Percentiles rank a stretch among this genome's conserved stretches.
Conservation (phyloP, 768 basidiomycete species). For the Mycena sanguinolenta region DNA sequence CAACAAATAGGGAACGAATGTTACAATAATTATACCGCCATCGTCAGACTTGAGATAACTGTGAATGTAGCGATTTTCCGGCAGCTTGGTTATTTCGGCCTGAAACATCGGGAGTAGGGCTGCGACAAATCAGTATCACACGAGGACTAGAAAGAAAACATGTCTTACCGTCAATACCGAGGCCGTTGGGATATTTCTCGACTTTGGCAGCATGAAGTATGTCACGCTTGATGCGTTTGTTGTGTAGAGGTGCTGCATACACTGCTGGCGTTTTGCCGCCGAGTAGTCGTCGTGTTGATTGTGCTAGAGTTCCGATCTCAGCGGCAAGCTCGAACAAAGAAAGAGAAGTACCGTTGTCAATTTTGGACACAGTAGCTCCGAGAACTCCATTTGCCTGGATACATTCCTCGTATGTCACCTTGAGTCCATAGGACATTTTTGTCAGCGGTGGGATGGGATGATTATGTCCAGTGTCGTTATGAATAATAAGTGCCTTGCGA, state of each 20-base stretch:
- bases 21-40: constrained; percentile 3
- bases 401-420: neutral
- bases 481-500: constrained; percentile 17
- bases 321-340: neutral
- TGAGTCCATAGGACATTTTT: neutral
- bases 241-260: neutral
- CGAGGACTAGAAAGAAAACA: neutral
- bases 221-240: neutral
- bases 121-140: neutral
- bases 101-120: neutral
- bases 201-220: neutral
- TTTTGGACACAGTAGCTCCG: constrained; percentile 13
- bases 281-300: neutral
- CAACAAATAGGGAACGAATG: neutral
- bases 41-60: neutral
- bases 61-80: neutral
- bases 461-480: constrained; percentile 1
- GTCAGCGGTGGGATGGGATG: constrained; percentile 5
- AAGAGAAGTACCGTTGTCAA: constrained; percentile 3
- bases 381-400: constrained; percentile 5
- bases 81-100: neutral
- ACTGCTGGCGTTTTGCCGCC: constrained; percentile 4
- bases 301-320: neutral
- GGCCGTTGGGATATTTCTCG: constrained; percentile 14
- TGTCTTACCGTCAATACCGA: constrained; percentile 11